Evolutionary conservation across 768 basidiomycete species (phyloP), one percentile per base, ranked within the genome.

Genomic region (Lactarius vividus): DNA sequence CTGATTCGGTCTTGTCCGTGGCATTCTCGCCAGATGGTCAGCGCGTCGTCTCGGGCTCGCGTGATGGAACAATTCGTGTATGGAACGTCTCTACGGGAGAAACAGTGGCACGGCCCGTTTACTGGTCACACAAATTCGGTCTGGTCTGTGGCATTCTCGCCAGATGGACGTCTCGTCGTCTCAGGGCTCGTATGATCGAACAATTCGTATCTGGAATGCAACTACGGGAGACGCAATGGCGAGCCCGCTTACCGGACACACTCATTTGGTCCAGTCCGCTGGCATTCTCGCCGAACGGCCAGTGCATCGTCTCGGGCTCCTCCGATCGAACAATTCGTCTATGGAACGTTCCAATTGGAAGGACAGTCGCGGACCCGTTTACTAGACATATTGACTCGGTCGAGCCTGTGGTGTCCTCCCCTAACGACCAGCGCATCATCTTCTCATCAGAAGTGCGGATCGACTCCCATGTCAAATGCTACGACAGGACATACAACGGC

Each of bases 301-400:
- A n/a, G 20, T 7, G 10, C 10, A 2, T 46, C 18, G n/a, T 46
- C 44, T 46, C 44, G 4, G 10, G 44, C 3, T 46, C 44, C 2
- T 0, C n/a, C 0, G 44, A 46, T n/a, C 3, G 18, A 1, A 46
- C 44, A 46, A n/a, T 46, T n/a, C 40, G 40, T 42, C 0, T 18
- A 3, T 42, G 40, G 40, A 9, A 42, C 8, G 3, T 42, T 8
- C 20, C 40, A 20, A 9, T 2, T 2, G 18, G 40, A 42, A 7
- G 8, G 20, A 42, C 40, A 8, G 8, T 8, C 2, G 2, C 18
- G 8, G 40, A 8, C 13, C 6, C 18, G 7, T 7, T 59, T 3
- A 29, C 23, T 13, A 63, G 69, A 3, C 69, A 70, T 44, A 13
- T 28, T 10, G 59, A 44, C 42, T 44, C 2, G 16, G 69, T 70